These are phyloP conservation scores for Metschnikowia aberdeeniae DNA, from an alignment of 805 yeast species.

Conservation along the genomic window DNA sequence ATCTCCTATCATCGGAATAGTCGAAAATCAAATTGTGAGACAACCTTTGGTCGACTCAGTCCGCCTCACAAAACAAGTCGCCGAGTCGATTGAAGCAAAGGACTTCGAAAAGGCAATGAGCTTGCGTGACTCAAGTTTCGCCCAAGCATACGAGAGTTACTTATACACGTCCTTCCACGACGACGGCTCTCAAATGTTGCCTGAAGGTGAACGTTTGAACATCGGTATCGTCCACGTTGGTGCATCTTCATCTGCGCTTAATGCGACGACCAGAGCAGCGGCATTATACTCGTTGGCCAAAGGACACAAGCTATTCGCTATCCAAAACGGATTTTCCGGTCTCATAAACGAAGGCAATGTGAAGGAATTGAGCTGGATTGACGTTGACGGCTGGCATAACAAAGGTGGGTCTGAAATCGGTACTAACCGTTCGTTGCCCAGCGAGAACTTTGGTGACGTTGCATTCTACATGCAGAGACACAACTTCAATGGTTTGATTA, in stretches of 20 bases:
- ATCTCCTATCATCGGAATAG: slow-evolving; percentile 88
- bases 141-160: slow-evolving; percentile 48
- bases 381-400: slow-evolving; percentile 68
- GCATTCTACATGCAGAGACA: slow-evolving; percentile 91
- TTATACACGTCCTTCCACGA: slow-evolving; percentile 63
- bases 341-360: slow-evolving; percentile 60
- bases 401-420: slow-evolving; percentile 81
- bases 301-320: slow-evolving; percentile 70
- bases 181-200: slow-evolving; percentile 46
- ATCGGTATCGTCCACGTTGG: slow-evolving; percentile 75
- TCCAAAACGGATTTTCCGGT: slow-evolving; percentile 73
- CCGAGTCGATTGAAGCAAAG: slow-evolving; percentile 72
- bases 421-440: slow-evolving; percentile 54
- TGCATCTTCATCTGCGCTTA: slow-evolving; percentile 77
- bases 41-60: slow-evolving; percentile 90
- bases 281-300: slow-evolving; percentile 70
- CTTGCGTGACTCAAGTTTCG: slow-evolving; percentile 83
- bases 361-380: slow-evolving; percentile 59
- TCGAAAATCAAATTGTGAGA: slow-evolving; percentile 82
- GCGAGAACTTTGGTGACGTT: slow-evolving; percentile 61
- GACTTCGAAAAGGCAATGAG: slow-evolving; percentile 86
- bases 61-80: slow-evolving; percentile 80
- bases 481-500: slow-evolving; percentile 79
- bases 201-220: slow-evolving; percentile 52
- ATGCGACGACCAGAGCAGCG: slow-evolving; percentile 72